Evolutionary conservation across 176 grass and related monocot genomes (phyloP), one percentile per base, ranked within the genome.

Genomic region (Oryza coarctata): DNA sequence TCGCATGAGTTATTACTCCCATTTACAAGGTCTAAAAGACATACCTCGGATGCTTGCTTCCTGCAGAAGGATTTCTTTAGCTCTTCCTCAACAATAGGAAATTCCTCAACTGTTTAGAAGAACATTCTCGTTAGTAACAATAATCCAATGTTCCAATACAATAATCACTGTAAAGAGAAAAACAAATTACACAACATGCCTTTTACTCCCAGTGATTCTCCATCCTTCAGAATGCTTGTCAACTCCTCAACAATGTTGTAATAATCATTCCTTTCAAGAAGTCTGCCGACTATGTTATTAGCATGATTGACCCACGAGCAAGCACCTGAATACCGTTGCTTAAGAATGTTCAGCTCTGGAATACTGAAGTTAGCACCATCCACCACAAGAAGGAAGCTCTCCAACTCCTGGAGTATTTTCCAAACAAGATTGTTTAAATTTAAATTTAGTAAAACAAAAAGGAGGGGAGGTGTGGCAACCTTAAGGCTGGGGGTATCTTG

Each of bases 21-120:
- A 41, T 20, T 49, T 47, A 25, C 2, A 82, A 64, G 9, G 63
- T 33, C 29, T n/a, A 86, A 22, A 82, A 86, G 12, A 34, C 44
- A 68, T 90, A 97, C 92, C 95, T 94, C 84, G 1, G 49, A 92
- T 85, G 90, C 88, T 86, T 76, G 91, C 74, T 94, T 88, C 82
- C 92, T 97, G 84, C 92, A 97, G n/a, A 44, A 81, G 57, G 74
- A 92, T 78, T 73, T 89, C 84, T 90, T 86, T 68, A 94, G 67
- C 86, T 94, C 95, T 83, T 71, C 75, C 27, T 94, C 78, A 74
- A 97, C 84, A 85, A 89, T 15, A 12, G 86, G 72, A 78, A 97
- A 70, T 76, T 97, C 95, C 26, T 89, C 92, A 85, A 92, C 92
- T 97, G 85, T 68, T 31, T 30, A 76, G 39, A 70, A 92, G 15